Evolutionary conservation across 352 stramenopile genomes (phyloP).

Genomic region (Saprolegnia parasitica): DNA sequence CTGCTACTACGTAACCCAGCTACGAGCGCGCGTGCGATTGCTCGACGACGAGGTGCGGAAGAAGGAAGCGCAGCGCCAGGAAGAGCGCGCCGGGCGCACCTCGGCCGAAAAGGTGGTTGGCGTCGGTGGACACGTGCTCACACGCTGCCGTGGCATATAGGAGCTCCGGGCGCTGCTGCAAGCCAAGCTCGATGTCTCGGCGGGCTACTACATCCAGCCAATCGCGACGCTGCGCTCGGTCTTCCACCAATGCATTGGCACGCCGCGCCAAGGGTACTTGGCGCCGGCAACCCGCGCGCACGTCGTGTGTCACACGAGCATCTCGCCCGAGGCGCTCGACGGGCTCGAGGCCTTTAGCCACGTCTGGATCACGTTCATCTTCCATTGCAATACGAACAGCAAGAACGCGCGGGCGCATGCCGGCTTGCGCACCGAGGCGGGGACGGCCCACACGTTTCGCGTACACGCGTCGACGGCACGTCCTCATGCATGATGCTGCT

Average conservation of each 20-base stretch:
- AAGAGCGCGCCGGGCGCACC: conserved; percentile 25
- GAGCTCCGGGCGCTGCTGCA: conserved; percentile 17
- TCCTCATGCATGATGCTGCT: too few relatives aligned
- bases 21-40: not conserved
- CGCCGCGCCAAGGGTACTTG: conserved; percentile 30
- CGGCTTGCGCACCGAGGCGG: not conserved
- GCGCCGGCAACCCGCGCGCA: conserved; percentile 24
- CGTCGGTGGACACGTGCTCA: not conserved
- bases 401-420: conserved; percentile 20
- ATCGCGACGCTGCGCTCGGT: conserved; percentile 18
- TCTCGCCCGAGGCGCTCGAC: conserved; percentile 27
- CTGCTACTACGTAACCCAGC: not conserved
- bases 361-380: conserved; percentile 34
- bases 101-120: conserved; percentile 19
- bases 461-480: conserved; percentile 2
- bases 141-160: conserved; percentile 2
- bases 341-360: conserved; percentile 32
- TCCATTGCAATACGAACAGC: conserved; percentile 33
- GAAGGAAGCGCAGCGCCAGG: conserved; percentile 15
- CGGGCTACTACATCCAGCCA: conserved; percentile 25
- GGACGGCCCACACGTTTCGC: conserved; percentile 30
- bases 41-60: not conserved
- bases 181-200: conserved; percentile 22
- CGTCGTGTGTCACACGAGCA: conserved; percentile 19
- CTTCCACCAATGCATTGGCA: conserved; percentile 25